Conservation (phyloP, 1,284 basidiomycete genomes). For the Marasmius tenuissimus region DNA sequence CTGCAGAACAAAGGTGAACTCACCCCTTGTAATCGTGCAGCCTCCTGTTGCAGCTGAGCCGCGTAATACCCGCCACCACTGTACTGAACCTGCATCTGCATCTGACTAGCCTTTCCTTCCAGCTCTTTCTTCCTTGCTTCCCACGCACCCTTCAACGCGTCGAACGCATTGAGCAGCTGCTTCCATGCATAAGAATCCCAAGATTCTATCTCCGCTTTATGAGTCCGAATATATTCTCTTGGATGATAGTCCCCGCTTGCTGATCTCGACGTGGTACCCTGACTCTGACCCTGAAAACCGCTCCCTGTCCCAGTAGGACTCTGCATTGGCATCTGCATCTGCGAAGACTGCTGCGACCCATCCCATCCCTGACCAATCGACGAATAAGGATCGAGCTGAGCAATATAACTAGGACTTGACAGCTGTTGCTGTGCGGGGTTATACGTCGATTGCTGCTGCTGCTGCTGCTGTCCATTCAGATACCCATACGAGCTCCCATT, state of each 20-base stretch:
- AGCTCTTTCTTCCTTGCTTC: conserved; percentile 47
- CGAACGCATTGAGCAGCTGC: conserved; percentile 50
- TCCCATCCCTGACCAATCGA: conserved; percentile 40
- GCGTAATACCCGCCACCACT: conserved; percentile 37
- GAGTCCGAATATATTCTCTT: conserved; percentile 51
- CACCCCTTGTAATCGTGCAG: conserved; percentile 48
- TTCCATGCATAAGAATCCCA: conserved; percentile 63
- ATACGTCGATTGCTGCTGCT: conserved; percentile 25
- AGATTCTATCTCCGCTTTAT: conserved; percentile 54
- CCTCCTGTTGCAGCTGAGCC: conserved; percentile 49
- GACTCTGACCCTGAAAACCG: not conserved
- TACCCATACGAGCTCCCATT: conserved; percentile 45
- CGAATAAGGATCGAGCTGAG: conserved; percentile 58
- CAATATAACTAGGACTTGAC: conserved; percentile 39
- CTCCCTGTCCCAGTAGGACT: conserved; percentile 13
- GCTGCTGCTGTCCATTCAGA: conserved; percentile 32
- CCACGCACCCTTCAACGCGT: conserved; percentile 55
- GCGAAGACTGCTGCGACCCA: conserved; percentile 18
- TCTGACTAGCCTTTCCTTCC: conserved; percentile 36
- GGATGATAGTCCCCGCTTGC: conserved; percentile 46
- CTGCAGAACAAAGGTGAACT: conserved; percentile 18
- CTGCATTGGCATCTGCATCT: conserved; percentile 21
- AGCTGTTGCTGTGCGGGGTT: conserved; percentile 40
- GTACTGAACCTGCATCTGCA: conserved; percentile 42
- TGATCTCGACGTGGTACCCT: conserved; percentile 27